phyloP scores from a whole-genome alignment of 306 rosid genomes.

The Ormosia semicastrata region DNA sequence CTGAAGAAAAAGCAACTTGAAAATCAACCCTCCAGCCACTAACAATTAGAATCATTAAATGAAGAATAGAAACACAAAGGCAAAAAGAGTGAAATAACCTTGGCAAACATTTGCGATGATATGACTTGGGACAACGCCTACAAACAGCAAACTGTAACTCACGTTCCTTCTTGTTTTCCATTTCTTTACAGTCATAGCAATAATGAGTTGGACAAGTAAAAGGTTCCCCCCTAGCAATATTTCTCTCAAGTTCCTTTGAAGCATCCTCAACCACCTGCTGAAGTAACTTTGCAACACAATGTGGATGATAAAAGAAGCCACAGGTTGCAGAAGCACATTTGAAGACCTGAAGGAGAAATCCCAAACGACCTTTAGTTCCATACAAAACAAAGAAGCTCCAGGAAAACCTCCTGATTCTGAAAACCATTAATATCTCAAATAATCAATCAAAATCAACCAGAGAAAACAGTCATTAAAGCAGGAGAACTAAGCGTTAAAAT shows the following conservation, averaged over 20 bases:
- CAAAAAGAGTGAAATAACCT: slow-evolving; percentile 42
- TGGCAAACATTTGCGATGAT: slow-evolving; percentile 93
- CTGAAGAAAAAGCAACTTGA: slow-evolving; percentile 52
- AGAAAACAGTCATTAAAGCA: background rate
- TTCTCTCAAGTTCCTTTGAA: slow-evolving; percentile 54
- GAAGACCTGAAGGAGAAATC: slow-evolving; percentile 63
- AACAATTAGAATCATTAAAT: background rate
- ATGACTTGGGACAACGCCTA: slow-evolving; percentile 91
- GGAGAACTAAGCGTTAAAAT: background rate
- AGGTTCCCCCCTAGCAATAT: slow-evolving; percentile 63
- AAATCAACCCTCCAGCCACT: slow-evolving; percentile 26
- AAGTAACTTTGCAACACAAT: slow-evolving; percentile 64
- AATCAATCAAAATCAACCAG: background rate
- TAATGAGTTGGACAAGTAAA: slow-evolving; percentile 84
- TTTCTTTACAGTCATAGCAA: slow-evolving; percentile 72
- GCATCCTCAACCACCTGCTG: slow-evolving; percentile 44
- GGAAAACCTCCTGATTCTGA: background rate
- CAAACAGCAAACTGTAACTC: slow-evolving; percentile 83
- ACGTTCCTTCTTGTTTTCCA: slow-evolving; percentile 61
- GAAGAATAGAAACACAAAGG: background rate
- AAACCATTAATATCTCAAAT: background rate
- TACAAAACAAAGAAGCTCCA: slow-evolving; percentile 1
- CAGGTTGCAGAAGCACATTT: slow-evolving; percentile 86
- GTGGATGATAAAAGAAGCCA: slow-evolving; percentile 88
- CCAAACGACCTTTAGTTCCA: slow-evolving; percentile 20